Evolutionary conservation across 108 stramenopile genomes (phyloP).

Genomic region (Nannochloropsis oceanica): DNA sequence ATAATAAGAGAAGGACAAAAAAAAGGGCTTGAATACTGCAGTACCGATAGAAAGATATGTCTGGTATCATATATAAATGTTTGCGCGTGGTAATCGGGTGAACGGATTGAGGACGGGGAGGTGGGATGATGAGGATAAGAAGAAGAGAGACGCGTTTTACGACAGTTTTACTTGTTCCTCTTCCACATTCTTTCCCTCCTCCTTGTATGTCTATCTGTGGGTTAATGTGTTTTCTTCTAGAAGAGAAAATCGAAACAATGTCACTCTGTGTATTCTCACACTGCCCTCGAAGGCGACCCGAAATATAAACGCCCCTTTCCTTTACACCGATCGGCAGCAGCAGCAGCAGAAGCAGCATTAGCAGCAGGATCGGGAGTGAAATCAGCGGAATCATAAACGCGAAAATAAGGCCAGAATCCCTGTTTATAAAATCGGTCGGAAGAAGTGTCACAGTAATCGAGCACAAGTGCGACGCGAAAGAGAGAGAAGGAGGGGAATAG

Average conservation of each 20-base stretch:
- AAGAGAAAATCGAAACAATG: background rate
- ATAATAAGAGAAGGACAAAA: too few relatives aligned
- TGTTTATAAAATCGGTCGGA: background rate
- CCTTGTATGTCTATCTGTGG: too few relatives aligned
- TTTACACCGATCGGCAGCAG: background rate
- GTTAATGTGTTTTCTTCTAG: background rate
- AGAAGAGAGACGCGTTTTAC: too few relatives aligned
- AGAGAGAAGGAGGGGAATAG: background rate
- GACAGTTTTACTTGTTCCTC: too few relatives aligned
- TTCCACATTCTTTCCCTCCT: too few relatives aligned
- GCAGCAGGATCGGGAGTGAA: background rate
- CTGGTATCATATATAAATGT: background rate
- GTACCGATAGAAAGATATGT: background rate
- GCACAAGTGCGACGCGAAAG: background rate
- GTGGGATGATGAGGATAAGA: background rate
- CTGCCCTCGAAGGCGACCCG: background rate
- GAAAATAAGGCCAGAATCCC: background rate
- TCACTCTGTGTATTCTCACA: background rate
- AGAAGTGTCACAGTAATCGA: background rate
- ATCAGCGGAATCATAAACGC: background rate
- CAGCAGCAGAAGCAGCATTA: background rate
- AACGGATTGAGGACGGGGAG: background rate
- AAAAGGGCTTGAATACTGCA: background rate
- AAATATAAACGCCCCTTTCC: background rate
- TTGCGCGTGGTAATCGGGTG: background rate